These are phyloP conservation scores for Fusarium sp. DNA, from an alignment of 2,329 filamentous ascomycete species.

Conservation along the genomic window DNA sequence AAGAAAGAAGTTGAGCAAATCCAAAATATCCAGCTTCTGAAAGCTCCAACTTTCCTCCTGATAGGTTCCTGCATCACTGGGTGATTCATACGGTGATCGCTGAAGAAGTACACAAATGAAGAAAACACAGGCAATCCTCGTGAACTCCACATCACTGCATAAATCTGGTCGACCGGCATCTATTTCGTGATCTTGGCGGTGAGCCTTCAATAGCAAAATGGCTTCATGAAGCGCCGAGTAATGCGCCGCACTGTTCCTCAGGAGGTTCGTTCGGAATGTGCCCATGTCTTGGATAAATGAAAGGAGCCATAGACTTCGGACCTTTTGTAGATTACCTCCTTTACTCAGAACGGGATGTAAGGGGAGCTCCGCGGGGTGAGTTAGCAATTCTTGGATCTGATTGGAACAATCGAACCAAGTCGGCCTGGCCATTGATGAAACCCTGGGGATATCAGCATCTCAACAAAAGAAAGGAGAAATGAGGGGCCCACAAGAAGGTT, in stretches of 20 bases:
- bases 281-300: slow-evolving; percentile 11
- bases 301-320: slow-evolving; percentile 6
- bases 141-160: neutral
- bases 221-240: slow-evolving; percentile 8
- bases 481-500: neutral
- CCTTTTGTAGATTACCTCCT: neutral
- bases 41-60: neutral
- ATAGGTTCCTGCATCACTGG: neutral
- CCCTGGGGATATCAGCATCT: neutral
- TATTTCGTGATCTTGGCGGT: neutral
- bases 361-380: neutral
- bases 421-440: slow-evolving; percentile 2
- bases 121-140: neutral
- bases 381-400: slow-evolving; percentile 5
- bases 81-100: fast-evolving
- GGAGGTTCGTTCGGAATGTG: slow-evolving; percentile 1
- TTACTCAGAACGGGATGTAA: neutral
- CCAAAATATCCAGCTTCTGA: neutral
- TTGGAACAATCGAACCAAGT: slow-evolving; percentile 22
- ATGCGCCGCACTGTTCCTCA: neutral
- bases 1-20: neutral
- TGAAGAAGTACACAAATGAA: slow-evolving; percentile 7
- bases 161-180: neutral
- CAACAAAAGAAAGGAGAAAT: neutral
- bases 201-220: neutral